Conservation (phyloP, 306 rosid species). For the Coriaria nepalensis region DNA sequence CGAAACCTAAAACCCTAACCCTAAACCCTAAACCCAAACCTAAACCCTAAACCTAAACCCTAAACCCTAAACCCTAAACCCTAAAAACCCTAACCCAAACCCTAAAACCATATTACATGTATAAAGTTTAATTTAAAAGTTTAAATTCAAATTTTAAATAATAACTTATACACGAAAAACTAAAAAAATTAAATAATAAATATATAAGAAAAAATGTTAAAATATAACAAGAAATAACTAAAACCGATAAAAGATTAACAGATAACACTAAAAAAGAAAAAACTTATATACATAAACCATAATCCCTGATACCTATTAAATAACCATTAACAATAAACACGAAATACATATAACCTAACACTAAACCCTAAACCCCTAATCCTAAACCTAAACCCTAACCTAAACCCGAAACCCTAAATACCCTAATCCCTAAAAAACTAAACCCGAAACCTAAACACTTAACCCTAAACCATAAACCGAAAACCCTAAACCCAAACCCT, state of each 20-base stretch:
- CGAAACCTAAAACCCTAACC: conserved; percentile 10
- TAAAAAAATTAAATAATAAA: no score
- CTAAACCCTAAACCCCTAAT: conserved; percentile 11
- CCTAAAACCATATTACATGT: conserved; percentile 2
- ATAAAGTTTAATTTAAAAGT: no score
- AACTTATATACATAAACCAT: neutral
- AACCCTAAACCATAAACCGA: conserved; percentile 7
- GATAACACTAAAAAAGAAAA: no score
- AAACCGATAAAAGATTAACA: no score
- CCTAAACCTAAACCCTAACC: neutral
- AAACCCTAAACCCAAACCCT: conserved; percentile 8
- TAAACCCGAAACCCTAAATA: conserved; percentile 8
- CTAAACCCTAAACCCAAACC: conserved; percentile 13
- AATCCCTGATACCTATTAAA: conserved; percentile 12
- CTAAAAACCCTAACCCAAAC: conserved; percentile 9
- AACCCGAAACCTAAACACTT: conserved; percentile 11
- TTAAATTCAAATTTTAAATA: no score
- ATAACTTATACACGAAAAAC: no score
- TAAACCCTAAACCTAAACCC: conserved; percentile 11
- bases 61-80: conserved; percentile 12
- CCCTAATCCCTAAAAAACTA: conserved; percentile 12
- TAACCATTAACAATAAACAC: no score
- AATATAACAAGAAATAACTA: no score
- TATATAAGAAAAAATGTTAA: no score
- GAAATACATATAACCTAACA: conserved; percentile 10